phyloP scores from a whole-genome alignment of 805 yeast species.

The Kregervanrija pseudodelftensis region DNA sequence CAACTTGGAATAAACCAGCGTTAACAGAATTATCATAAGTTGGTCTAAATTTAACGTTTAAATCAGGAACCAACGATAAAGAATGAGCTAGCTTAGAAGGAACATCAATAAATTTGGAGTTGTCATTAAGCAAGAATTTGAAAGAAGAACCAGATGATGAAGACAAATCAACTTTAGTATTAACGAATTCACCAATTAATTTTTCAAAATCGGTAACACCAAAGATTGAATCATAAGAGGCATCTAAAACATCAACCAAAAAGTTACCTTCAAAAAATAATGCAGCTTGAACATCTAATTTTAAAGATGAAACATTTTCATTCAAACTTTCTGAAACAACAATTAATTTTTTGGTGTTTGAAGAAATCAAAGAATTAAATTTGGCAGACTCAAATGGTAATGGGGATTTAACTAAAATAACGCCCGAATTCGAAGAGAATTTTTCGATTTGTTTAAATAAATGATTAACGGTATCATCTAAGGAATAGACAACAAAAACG shows the following conservation, averaged over 20 bases:
- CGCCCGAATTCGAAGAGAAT: conserved; percentile 34
- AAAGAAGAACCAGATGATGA: conserved; percentile 38
- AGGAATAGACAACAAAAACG: conserved; percentile 78
- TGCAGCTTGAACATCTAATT: conserved; percentile 67
- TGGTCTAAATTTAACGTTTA: conserved; percentile 48
- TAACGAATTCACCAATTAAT: conserved; percentile 14
- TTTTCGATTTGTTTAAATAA: conserved; percentile 37
- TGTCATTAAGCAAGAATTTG: conserved; percentile 66
- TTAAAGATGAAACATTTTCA: conserved; percentile 36
- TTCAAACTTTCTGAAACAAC: conserved; percentile 53
- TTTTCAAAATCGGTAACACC: conserved; percentile 27
- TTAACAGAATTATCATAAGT: conserved; percentile 64
- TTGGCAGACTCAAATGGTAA: conserved; percentile 65
- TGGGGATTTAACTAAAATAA: conserved; percentile 70
- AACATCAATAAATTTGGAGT: conserved; percentile 44
- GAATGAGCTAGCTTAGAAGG: conserved; percentile 64
- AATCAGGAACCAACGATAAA: conserved; percentile 53
- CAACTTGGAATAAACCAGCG: conserved; percentile 74
- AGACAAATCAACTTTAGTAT: neutral
- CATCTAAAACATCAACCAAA: conserved; percentile 42
- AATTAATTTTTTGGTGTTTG: conserved; percentile 49
- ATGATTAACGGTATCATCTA: conserved; percentile 49
- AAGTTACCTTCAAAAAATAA: conserved; percentile 45
- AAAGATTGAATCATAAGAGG: conserved; percentile 29
- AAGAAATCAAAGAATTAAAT: conserved; percentile 55